These are phyloP conservation scores for Boletus sp. DNA, from an alignment of 1,284 basidiomycete species.

Conservation along the genomic window DNA sequence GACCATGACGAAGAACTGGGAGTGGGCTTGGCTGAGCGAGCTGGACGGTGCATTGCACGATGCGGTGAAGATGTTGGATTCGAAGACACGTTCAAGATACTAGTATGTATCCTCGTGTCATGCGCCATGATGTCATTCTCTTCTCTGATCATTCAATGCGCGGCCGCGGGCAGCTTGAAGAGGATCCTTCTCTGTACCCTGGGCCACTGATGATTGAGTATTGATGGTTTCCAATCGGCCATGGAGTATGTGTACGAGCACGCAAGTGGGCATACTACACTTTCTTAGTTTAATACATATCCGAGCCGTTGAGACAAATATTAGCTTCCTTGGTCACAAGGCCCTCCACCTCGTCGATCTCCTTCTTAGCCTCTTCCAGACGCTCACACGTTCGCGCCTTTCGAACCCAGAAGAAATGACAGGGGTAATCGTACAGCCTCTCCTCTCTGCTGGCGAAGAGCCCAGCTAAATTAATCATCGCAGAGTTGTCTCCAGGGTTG, in stretches of 20 bases:
- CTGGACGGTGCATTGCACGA: conserved; percentile 26
- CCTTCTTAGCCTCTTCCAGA: background rate
- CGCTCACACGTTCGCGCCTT: conserved; percentile 1
- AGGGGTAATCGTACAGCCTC: conserved; percentile 4
- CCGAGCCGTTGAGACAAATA: too few species aligned
- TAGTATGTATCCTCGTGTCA: background rate
- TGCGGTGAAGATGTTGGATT: conserved; percentile 18
- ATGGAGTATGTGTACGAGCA: too few species aligned
- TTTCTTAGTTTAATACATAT: too few species aligned
- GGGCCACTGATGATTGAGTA: too few species aligned
- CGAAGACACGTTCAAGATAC: background rate
- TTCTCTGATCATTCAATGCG: background rate
- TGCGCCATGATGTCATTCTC: background rate
- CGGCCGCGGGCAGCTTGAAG: too few species aligned
- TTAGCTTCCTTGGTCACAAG: too few species aligned
- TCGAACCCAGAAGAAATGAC: conserved; percentile 10
- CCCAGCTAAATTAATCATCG: too few species aligned
- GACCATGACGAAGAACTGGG: conserved; percentile 21
- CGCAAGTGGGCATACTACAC: too few species aligned
- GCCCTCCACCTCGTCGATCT: background rate
- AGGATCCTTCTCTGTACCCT: too few species aligned
- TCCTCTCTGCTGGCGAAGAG: conserved; percentile 5
- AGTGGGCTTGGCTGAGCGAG: conserved; percentile 31
- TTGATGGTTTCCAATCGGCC: too few species aligned
- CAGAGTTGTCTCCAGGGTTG: too few species aligned